A percentile compares a stretch with the other conserved stretches of the same genome.
Conservation (phyloP, 2,329 filamentous ascomycete species). For the Xylariaceae sp. region DNA sequence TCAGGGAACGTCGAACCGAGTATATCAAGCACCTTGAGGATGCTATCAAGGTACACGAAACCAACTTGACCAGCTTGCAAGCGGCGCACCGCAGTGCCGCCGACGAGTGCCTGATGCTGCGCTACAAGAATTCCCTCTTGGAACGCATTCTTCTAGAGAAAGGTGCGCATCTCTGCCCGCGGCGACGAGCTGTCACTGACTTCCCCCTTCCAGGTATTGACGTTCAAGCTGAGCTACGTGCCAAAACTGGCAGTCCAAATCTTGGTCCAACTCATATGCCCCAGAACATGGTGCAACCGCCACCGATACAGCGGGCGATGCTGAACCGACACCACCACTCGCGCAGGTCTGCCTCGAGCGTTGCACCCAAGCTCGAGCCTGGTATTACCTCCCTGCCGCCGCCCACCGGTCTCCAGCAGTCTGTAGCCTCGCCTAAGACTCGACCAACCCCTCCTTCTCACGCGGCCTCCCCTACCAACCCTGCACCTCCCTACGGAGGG, state of each 20-base stretch:
- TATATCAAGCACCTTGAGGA: slow-evolving; percentile 99
- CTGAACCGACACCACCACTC: slow-evolving; percentile 68
- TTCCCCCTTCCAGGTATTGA: slow-evolving; percentile 65
- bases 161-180: slow-evolving; percentile 43
- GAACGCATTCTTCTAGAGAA: slow-evolving; percentile 95
- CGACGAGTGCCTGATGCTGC: slow-evolving; percentile 95
- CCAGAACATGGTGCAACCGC: slow-evolving; percentile 63
- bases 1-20: slow-evolving; percentile 91
- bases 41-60: slow-evolving; percentile 94
- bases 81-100: slow-evolving; percentile 89
- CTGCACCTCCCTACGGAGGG: slow-evolving; percentile 31
- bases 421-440: slow-evolving; percentile 58
- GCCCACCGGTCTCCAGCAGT: slow-evolving; percentile 41
- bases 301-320: slow-evolving; percentile 72
- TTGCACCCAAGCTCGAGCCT: slow-evolving; percentile 66
- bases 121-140: slow-evolving; percentile 95
- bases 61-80: slow-evolving; percentile 85
- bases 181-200: background rate
- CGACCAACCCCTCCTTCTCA: slow-evolving; percentile 81
- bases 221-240: slow-evolving; percentile 88
- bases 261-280: slow-evolving; percentile 61
- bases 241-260: slow-evolving; percentile 84
- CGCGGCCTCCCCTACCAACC: slow-evolving; percentile 47
- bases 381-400: slow-evolving; percentile 38
- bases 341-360: slow-evolving; percentile 63